A percentile compares a stretch with the other conserved stretches of the same genome.
These are phyloP conservation scores for Globisporangium parvum DNA, from an alignment of 352 stramenopile species.

Conservation along the genomic window DNA sequence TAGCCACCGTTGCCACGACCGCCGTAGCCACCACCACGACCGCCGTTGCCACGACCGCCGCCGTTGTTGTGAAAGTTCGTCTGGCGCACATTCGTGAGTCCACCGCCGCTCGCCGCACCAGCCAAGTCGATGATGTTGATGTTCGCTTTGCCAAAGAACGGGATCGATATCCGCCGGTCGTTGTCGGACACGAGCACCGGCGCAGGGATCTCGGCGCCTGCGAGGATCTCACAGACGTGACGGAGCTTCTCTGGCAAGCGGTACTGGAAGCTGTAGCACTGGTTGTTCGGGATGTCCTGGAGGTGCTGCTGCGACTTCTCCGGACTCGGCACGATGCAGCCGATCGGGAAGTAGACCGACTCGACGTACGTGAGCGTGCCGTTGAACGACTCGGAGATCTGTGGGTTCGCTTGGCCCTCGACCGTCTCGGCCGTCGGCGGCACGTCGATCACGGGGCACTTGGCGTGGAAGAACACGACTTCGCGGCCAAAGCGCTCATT, in stretches of 20 bases:
- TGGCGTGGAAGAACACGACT: constrained; percentile 79
- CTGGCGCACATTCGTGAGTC: constrained; percentile 54
- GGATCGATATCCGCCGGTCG: constrained; percentile 67
- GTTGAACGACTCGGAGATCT: constrained; percentile 58
- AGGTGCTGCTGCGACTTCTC: constrained; percentile 68
- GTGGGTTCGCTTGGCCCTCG: constrained; percentile 38
- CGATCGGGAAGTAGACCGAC: constrained; percentile 67
- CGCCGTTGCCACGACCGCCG: constrained; percentile 20
- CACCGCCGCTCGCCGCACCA: constrained; percentile 24
- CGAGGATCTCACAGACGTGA: constrained; percentile 56
- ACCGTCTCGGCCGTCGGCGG: constrained; percentile 33
- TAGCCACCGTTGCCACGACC: constrained; percentile 22
- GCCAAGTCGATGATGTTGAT: constrained; percentile 85
- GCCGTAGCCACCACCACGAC: constrained; percentile 18
- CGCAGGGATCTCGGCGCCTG: constrained; percentile 32
- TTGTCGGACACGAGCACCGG: constrained; percentile 45
- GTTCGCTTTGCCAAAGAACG: constrained; percentile 78
- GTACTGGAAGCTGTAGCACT: constrained; percentile 85
- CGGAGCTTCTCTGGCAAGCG: constrained; percentile 36
- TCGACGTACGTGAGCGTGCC: constrained; percentile 71
- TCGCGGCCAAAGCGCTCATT: constrained; percentile 80
- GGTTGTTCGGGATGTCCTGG: constrained; percentile 80
- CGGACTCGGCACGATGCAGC: constrained; percentile 65
- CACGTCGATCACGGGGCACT: constrained; percentile 39
- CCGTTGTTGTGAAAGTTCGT: constrained; percentile 22